Conservation (phyloP, 2,329 filamentous ascomycete genomes). For the Curvularia verruculosa region DNA sequence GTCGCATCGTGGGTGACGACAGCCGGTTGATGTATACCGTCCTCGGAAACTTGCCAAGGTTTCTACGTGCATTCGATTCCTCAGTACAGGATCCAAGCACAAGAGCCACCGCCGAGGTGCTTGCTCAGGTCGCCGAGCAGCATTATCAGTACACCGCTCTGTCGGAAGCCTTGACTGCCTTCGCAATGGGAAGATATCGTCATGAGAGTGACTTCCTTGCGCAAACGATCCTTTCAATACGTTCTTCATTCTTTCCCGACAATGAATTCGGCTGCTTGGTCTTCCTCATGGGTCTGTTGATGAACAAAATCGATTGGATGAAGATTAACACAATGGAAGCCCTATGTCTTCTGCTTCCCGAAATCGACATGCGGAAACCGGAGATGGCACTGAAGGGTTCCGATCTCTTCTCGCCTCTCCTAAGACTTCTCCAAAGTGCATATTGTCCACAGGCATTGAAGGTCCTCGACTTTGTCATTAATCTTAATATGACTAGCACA, state of each 20-base stretch:
- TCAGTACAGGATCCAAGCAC: conserved; percentile 56
- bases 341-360: conserved; percentile 80
- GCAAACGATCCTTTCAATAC: conserved; percentile 75
- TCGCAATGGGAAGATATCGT: conserved; percentile 70
- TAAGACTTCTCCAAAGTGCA: conserved; percentile 88
- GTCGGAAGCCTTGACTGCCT: conserved; percentile 71
- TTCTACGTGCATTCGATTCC: conserved; percentile 79
- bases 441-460: conserved; percentile 91
- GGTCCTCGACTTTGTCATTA: conserved; percentile 94
- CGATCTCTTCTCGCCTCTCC: conserved; percentile 89
- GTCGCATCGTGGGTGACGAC: conserved; percentile 80
- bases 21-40: conserved; percentile 82
- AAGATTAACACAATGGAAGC: conserved; percentile 93
- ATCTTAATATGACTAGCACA: conserved; percentile 88
- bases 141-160: conserved; percentile 71
- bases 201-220: conserved; percentile 76
- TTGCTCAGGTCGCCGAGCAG: conserved; percentile 77
- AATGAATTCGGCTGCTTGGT: conserved; percentile 85
- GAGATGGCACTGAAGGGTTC: conserved; percentile 91
- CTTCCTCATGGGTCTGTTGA: conserved; percentile 88
- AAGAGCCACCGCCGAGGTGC: conserved; percentile 68
- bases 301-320: conserved; percentile 87
- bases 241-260: conserved; percentile 78
- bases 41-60: conserved; percentile 89
- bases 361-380: conserved; percentile 89